A percentile compares a stretch with the other conserved stretches of the same genome.
These are phyloP conservation scores for Ophiostoma tasmaniense DNA, from an alignment of 2,329 filamentous ascomycete species.

Conservation along the genomic window DNA sequence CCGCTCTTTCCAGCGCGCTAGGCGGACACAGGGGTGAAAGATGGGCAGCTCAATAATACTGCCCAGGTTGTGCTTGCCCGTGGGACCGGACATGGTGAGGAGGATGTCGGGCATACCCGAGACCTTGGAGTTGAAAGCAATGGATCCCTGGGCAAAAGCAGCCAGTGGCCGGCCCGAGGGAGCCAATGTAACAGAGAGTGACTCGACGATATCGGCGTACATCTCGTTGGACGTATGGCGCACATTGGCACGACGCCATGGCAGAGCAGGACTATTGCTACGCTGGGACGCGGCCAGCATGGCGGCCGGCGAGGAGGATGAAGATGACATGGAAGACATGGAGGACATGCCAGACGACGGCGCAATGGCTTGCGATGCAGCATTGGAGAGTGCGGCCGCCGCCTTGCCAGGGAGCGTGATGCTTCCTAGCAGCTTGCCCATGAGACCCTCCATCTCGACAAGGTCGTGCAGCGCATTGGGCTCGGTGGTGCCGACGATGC, in stretches of 20 bases:
- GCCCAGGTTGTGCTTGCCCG: conserved; percentile 66
- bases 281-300: conserved; percentile 28
- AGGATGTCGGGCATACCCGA: conserved; percentile 90
- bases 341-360: neutral
- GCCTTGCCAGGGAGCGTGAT: conserved; percentile 68
- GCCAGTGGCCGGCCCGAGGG: conserved; percentile 82
- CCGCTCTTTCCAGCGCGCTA: conserved; percentile 81
- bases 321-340: conserved; percentile 7
- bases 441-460: conserved; percentile 82
- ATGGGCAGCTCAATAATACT: conserved; percentile 78
- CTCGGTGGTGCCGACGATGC: conserved; percentile 81
- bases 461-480: conserved; percentile 85
- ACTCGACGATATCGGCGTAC: conserved; percentile 93
- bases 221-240: conserved; percentile 94
- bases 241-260: conserved; percentile 87
- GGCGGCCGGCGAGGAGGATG: conserved; percentile 27
- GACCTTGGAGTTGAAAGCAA: conserved; percentile 91
- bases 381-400: conserved; percentile 13
- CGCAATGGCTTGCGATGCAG: conserved; percentile 10
- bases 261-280: conserved; percentile 49
- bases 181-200: conserved; percentile 75
- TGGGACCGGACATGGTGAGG: conserved; percentile 68
- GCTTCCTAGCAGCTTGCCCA: conserved; percentile 80
- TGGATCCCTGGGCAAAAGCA: conserved; percentile 82
- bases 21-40: conserved; percentile 89